Base-by-base conservation (phyloP, 164 flowering plant species). In the Amborella trichopoda region DNA sequence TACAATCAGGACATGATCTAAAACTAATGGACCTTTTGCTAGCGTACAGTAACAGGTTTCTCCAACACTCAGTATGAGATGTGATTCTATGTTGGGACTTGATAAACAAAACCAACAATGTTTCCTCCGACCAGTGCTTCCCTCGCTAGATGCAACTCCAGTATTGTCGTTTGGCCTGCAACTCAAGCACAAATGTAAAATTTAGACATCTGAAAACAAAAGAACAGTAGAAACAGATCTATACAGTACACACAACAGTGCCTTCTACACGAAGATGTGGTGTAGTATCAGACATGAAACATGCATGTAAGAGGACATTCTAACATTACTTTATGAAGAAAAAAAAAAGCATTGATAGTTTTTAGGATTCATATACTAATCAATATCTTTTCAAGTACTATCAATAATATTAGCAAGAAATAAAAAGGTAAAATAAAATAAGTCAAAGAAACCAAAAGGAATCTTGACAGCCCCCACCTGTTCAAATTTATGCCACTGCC, bases 21-120 rank as follows among this genome's bases (percentile, higher is more conserved):
- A 47, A 33, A 84, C 76, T 20, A 91, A 75, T 40, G 90, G 88
- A 3, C 99, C 99, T 74, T 91, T 91, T 19, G 96, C 70, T 38
- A 84, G 66, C 25, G 96, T 90, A 62, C 83, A 84, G 44, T 87
- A 91, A 70, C 50, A 80, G 54, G 58, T 50, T 48, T 82, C 99
- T 48, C 94, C 95, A 10, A 91, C 40, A 50, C 82, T 76, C 34
- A 80, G 62, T 41, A 91, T 62, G 21, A 87, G 75, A 74, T 91
- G 96, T 28, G 95, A 77, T 59, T 91, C 99, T 50, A 91, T 66
- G 61, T 60, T 82, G 28, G 93, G 79, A 63, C 90, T 84, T 39
- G 95, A 82, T 59, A 91, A 65, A 60, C 99, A 91, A 69, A 91
- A 91, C 99, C 99, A 91, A 70, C 99, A 91, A 33, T 37, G 20